Percentiles rank a stretch among this genome's conserved stretches.
These are phyloP conservation scores for Diutina mesorugosa DNA, from an alignment of 1,139 yeast species.

Conservation along the genomic window DNA sequence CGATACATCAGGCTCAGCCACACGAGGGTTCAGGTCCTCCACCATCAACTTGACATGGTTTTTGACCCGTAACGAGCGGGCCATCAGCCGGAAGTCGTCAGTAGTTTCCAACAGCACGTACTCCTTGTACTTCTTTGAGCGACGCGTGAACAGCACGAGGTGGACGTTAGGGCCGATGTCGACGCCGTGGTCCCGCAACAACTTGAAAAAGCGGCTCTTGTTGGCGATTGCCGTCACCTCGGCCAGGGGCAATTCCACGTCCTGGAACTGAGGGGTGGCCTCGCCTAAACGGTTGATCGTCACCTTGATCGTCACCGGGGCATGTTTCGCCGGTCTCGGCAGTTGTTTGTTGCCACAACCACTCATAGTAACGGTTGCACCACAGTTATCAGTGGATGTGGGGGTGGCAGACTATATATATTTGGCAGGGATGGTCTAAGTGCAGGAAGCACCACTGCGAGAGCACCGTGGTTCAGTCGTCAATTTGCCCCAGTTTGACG, in stretches of 20 bases:
- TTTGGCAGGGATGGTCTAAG: neutral
- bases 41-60: slow-evolving; percentile 14
- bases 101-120: slow-evolving; percentile 25
- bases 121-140: slow-evolving; percentile 27
- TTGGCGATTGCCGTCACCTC: neutral
- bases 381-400: neutral
- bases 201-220: neutral
- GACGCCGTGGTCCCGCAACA: neutral
- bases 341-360: neutral
- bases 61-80: slow-evolving; percentile 35
- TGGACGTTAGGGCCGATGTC: neutral
- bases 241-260: neutral
- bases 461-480: too few species aligned
- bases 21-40: neutral
- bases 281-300: neutral
- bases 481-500: too few species aligned
- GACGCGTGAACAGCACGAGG: slow-evolving; percentile 1
- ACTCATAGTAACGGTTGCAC: neutral
- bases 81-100: slow-evolving; percentile 32
- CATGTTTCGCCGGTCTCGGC: neutral
- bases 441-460: neutral
- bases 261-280: neutral
- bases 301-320: neutral
- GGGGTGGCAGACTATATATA: neutral
- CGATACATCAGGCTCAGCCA: neutral